These are phyloP conservation scores for Leccinum fibrillosum DNA, from an alignment of 768 basidiomycete species.

Conservation along the genomic window DNA sequence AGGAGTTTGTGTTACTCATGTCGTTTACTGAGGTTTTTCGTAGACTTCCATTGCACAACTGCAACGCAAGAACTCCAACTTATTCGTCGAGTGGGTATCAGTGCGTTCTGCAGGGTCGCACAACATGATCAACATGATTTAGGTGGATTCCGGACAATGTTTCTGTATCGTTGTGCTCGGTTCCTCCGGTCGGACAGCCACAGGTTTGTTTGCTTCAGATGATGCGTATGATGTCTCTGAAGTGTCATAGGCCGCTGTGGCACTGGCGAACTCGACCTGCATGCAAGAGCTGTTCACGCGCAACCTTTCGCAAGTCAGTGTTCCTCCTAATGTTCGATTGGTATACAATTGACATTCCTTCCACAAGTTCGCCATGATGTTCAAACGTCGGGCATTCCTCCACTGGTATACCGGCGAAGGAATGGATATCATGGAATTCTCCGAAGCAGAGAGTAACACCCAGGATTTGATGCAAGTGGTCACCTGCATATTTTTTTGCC, in stretches of 20 bases:
- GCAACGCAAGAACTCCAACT: constrained; percentile 68
- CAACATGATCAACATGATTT: constrained; percentile 2
- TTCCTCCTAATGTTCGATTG: background rate
- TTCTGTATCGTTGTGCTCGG: constrained; percentile 77
- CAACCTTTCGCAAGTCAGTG: constrained; percentile 54
- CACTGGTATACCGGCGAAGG: constrained; percentile 93
- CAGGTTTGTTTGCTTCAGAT: constrained; percentile 41
- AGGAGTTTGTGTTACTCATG: constrained; percentile 23
- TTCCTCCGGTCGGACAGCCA: constrained; percentile 78
- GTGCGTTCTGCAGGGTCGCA: background rate
- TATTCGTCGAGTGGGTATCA: constrained; percentile 72
- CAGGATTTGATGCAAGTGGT: constrained; percentile 72
- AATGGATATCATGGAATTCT: constrained; percentile 83
- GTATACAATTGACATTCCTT: constrained; percentile 1
- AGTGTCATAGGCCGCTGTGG: constrained; percentile 55
- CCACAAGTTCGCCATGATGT: constrained; percentile 72
- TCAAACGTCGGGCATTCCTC: constrained; percentile 79
- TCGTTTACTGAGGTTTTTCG: constrained; percentile 6
- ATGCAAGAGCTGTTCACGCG: constrained; percentile 87
- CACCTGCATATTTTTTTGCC: background rate
- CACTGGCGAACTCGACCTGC: constrained; percentile 73
- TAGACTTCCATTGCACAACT: constrained; percentile 71
- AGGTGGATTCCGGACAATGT: constrained; percentile 93
- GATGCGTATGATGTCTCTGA: constrained; percentile 6
- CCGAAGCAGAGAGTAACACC: constrained; percentile 83